These are phyloP conservation scores for Rhynchospora pubera DNA, from an alignment of 176 grass and related monocot genomes.

Conservation along the genomic window DNA sequence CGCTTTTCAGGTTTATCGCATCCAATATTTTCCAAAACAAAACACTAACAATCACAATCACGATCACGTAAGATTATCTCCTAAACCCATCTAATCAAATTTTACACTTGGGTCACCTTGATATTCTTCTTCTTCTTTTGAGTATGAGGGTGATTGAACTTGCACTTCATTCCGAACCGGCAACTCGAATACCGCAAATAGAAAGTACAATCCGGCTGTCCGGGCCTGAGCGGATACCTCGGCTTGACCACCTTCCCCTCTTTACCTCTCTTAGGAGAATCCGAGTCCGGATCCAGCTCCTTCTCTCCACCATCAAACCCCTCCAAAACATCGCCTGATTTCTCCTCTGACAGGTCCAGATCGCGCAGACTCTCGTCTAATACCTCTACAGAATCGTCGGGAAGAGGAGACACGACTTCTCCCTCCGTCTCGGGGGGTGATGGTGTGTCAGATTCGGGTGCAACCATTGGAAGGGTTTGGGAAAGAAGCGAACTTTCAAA, in stretches of 20 bases:
- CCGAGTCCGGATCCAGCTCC: slow-evolving; percentile 11
- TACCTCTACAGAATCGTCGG: slow-evolving; percentile 1
- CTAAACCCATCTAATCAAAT: background rate
- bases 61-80: background rate
- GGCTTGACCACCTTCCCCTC: slow-evolving; percentile 17
- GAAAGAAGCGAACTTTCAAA: background rate
- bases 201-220: slow-evolving; percentile 57
- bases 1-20: background rate
- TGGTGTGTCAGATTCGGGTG: background rate
- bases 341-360: slow-evolving; percentile 16
- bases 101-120: background rate
- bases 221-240: slow-evolving; percentile 43
- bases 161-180: slow-evolving; percentile 77
- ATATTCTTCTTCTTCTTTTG: slow-evolving; percentile 51
- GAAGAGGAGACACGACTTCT: background rate
- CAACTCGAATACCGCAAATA: slow-evolving; percentile 64
- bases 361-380: slow-evolving; percentile 6
- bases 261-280: background rate
- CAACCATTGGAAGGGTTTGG: background rate
- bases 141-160: slow-evolving; percentile 74
- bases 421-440: background rate
- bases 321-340: background rate
- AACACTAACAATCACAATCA: background rate
- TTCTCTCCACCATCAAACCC: slow-evolving; percentile 3
- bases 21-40: background rate